Evolutionary conservation across 371 early-diverging fungal species (phyloP).

Genomic region (Mortierella sp.): DNA sequence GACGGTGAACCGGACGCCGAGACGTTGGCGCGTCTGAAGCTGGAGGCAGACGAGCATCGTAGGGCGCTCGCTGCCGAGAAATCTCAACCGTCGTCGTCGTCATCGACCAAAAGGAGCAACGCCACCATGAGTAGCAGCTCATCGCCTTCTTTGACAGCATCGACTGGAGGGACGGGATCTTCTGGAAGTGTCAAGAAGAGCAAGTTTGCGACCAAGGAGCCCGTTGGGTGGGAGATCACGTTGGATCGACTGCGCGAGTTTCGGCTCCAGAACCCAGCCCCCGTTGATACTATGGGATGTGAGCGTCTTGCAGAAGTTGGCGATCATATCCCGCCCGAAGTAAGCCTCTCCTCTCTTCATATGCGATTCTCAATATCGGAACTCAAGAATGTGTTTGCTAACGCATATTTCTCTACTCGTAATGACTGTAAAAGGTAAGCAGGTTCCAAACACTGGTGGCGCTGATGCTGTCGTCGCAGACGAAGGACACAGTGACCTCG

Average conservation of each 20-base stretch:
- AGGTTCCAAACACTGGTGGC: slow-evolving; percentile 94
- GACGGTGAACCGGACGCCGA: slow-evolving; percentile 44
- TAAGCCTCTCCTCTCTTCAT: slow-evolving; percentile 3
- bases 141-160: not conserved
- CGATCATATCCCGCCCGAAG: slow-evolving; percentile 61
- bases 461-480: slow-evolving; percentile 96
- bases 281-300: slow-evolving; percentile 98
- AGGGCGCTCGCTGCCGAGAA: slow-evolving; percentile 34
- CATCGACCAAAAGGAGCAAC: slow-evolving; percentile 11
- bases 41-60: slow-evolving; percentile 46
- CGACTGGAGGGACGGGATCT: not conserved
- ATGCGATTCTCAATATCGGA: too few relatives aligned
- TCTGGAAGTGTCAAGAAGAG: slow-evolving; percentile 27
- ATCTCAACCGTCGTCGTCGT: not conserved
- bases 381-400: not conserved
- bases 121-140: not conserved
- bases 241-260: slow-evolving; percentile 73
- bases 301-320: slow-evolving; percentile 76
- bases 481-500: slow-evolving; percentile 94
- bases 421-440: slow-evolving; percentile 59
- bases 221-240: slow-evolving; percentile 78
- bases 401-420: not conserved
- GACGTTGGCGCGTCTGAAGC: slow-evolving; percentile 34
- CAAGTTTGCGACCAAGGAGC: slow-evolving; percentile 57
- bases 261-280: slow-evolving; percentile 77